Evolutionary conservation across 768 basidiomycete genomes (phyloP), one percentile per base, ranked within the genome.

Genomic region (Pleurotus citrinopileatus): DNA sequence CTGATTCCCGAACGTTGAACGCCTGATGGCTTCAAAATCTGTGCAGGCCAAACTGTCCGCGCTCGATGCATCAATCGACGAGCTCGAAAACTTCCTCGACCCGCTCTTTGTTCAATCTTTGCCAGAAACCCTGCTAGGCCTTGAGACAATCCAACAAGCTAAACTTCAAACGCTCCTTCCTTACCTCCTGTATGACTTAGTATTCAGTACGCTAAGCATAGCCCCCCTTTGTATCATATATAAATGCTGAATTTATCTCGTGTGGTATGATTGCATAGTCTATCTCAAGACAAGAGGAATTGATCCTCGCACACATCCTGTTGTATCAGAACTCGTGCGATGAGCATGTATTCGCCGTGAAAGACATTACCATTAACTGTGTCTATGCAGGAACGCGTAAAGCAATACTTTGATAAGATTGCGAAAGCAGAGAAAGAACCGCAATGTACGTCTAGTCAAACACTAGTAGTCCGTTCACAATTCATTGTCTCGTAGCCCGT

Each of bases 381-480:
- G 45, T 34, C 7, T 13, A 8, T 42, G n/a, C 57, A 91, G 91
- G 86, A 88, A 58, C 79, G 91, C 62, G 77, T 94, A 9, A 79
- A 82, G 25, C 75, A 83, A 57, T 94, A 94, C 68, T 94, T 94
- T 70, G 82, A 83, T 57, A 94, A 94, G 64, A 87, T 94, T 51
- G 78, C 83, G 56, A 73, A 77, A 19, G 87, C 90, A 3, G 89
- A 94, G 67, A 82, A 84, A 52, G 80, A 84, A 8, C 76, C 77
- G 17, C 70, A 77, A 64, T 79, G 86, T 84, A 53, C 58, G 81
- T 22, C 38, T n/a, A 9, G 5, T 12, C 36, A 15, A 46, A 22
- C 22, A 3, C 48, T 20, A 28, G 40, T 50, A 52, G 32, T 27
- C 34, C 10, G 12, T 34, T 32, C 42, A 27, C 38, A 53, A 40